phyloP scores from a whole-genome alignment of 768 basidiomycete species.

The Multifurca ochricompacta region DNA sequence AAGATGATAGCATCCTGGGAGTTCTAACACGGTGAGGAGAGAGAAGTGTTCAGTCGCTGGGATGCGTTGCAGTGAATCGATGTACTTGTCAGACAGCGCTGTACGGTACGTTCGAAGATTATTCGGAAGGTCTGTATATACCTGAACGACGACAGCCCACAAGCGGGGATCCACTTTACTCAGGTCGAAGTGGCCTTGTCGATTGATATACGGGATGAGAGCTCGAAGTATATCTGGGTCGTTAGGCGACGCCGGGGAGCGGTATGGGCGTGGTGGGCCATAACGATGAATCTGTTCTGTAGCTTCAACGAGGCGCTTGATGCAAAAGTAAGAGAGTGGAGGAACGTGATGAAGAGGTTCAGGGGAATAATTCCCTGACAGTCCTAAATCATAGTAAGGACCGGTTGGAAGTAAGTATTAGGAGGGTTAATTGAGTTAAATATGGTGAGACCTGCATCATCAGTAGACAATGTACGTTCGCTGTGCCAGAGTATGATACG shows the following conservation, averaged over 20 bases:
- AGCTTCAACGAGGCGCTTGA: slow-evolving; percentile 35
- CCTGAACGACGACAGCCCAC: slow-evolving; percentile 56
- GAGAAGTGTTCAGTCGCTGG: slow-evolving; percentile 49
- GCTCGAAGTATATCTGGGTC: slow-evolving; percentile 33
- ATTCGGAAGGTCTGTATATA: slow-evolving; percentile 47
- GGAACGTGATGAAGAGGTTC: slow-evolving; percentile 30
- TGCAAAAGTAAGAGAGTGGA: slow-evolving; percentile 46
- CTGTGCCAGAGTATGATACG: slow-evolving; percentile 19
- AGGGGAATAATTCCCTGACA: neutral
- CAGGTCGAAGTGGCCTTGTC: slow-evolving; percentile 15
- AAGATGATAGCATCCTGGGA: slow-evolving; percentile 47
- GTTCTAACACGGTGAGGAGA: slow-evolving; percentile 55
- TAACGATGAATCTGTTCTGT: slow-evolving; percentile 39
- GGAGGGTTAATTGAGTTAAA: slow-evolving; percentile 11
- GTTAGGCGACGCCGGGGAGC: slow-evolving; percentile 20
- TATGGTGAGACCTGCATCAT: slow-evolving; percentile 18
- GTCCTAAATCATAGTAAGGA: slow-evolving; percentile 5
- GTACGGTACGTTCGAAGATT: slow-evolving; percentile 35
- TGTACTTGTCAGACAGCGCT: slow-evolving; percentile 45
- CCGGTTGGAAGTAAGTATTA: slow-evolving; percentile 10
- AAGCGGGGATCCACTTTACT: slow-evolving; percentile 43
- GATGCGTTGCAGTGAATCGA: slow-evolving; percentile 51
- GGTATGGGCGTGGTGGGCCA: slow-evolving; percentile 31
- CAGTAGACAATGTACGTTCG: neutral
- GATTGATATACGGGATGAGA: slow-evolving; percentile 32